Evolutionary conservation across 148 eudicot species (phyloP).

Genomic region (Pharnaceum exiguum): DNA sequence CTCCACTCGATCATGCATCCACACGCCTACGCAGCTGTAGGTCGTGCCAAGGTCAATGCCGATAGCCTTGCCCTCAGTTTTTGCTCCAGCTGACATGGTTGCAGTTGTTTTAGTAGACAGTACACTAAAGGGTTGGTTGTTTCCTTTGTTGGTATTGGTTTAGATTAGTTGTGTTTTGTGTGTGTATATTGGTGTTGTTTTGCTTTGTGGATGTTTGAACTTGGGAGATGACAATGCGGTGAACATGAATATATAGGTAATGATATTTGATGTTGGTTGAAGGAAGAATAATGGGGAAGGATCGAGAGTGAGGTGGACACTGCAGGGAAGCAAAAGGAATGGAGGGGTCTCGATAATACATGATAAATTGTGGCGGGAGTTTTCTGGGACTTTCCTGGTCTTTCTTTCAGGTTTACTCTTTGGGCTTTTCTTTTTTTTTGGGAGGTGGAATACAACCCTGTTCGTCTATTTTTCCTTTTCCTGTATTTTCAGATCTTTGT

Average conservation of each 20-base stretch:
- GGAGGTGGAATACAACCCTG: no score
- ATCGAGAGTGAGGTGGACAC: neutral
- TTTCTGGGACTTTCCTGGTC: slow-evolving; percentile 5
- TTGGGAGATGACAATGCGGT: neutral
- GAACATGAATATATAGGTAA: no score
- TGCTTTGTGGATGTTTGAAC: neutral
- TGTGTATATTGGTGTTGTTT: neutral
- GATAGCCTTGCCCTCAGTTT: slow-evolving; percentile 13
- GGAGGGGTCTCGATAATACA: neutral
- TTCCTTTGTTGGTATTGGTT: neutral
- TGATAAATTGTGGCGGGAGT: slow-evolving; percentile 1
- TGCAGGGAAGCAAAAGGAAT: neutral
- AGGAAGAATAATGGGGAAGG: neutral
- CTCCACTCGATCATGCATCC: slow-evolving; percentile 21
- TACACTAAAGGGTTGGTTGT: neutral
- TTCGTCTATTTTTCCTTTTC: no score
- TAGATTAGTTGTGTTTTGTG: neutral
- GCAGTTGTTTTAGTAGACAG: no score
- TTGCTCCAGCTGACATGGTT: slow-evolving; percentile 2
- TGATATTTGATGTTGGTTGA: neutral
- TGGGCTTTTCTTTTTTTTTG: neutral
- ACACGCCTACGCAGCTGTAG: slow-evolving; percentile 21
- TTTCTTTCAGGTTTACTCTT: neutral
- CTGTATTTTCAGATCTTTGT: no score
- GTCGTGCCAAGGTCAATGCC: slow-evolving; percentile 23